These are phyloP conservation scores for Aspergillus sp. DNA, from an alignment of 2,329 filamentous ascomycete species.

Conservation along the genomic window DNA sequence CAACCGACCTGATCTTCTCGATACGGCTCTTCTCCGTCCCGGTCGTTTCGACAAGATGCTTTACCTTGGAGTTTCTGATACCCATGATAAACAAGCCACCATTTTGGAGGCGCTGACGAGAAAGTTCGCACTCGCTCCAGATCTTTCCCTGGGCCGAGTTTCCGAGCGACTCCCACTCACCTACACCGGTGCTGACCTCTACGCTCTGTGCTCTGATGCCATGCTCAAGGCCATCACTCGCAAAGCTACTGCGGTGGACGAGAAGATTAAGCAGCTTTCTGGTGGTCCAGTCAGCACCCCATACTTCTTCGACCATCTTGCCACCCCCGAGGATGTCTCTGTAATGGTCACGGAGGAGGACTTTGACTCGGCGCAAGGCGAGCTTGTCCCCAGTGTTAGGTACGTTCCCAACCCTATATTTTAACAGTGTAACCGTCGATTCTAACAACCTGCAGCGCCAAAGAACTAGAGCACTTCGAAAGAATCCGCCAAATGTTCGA, in stretches of 20 bases:
- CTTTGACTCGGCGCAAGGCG: conserved; percentile 75
- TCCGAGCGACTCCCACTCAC: conserved; percentile 83
- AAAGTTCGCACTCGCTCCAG: conserved; percentile 84
- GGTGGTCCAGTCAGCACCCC: conserved; percentile 70
- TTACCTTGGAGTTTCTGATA: conserved; percentile 93
- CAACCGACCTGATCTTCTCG: conserved; percentile 88
- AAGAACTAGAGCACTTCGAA: conserved; percentile 90
- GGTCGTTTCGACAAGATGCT: conserved; percentile 98
- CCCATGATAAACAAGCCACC: conserved; percentile 91
- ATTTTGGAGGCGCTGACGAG: conserved; percentile 92
- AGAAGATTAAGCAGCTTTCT: conserved; percentile 69
- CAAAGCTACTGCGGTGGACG: conserved; percentile 78
- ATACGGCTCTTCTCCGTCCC: conserved; percentile 83
- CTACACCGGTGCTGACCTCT: conserved; percentile 96
- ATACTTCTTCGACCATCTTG: conserved; percentile 93
- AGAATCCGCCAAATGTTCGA: conserved; percentile 81
- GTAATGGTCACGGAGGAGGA: conserved; percentile 89
- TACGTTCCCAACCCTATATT: conserved; percentile 27
- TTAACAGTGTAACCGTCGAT: background rate
- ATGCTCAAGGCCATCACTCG: conserved; percentile 99
- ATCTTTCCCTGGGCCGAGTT: conserved; percentile 72
- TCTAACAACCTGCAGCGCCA: conserved; percentile 59
- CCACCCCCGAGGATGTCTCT: conserved; percentile 75
- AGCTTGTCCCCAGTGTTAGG: conserved; percentile 86
- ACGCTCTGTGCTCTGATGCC: conserved; percentile 93